phyloP scores from a whole-genome alignment of 2,329 filamentous ascomycete species.

The Ophiostoma populinum region DNA sequence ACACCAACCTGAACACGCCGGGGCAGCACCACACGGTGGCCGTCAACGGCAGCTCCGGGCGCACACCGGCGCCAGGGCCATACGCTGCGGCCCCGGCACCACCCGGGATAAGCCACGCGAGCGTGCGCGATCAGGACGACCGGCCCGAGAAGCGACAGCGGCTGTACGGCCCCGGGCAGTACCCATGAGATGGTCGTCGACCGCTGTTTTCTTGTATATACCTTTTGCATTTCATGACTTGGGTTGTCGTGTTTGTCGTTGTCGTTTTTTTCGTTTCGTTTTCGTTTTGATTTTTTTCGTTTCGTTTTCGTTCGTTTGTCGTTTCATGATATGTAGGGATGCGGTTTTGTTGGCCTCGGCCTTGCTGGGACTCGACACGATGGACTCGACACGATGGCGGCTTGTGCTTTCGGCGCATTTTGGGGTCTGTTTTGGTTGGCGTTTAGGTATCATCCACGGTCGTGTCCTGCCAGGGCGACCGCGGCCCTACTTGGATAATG shows the following conservation, averaged over 20 bases:
- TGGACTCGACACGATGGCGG: too few relatives aligned
- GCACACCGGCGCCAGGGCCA: conserved; percentile 1
- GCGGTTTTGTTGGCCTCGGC: conserved; percentile 14
- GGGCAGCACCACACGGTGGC: too few relatives aligned
- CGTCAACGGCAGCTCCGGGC: conserved; percentile 13
- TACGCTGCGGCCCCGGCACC: conserved; percentile 9
- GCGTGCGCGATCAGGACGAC: conserved; percentile 20
- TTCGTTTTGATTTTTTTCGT: not conserved
- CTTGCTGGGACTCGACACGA: too few relatives aligned
- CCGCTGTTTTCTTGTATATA: too few relatives aligned
- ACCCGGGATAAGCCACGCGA: conserved; percentile 16
- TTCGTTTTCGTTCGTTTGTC: not conserved
- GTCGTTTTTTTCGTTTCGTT: not conserved
- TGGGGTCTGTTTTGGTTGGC: too few relatives aligned
- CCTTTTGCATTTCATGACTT: not conserved
- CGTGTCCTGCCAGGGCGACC: too few relatives aligned
- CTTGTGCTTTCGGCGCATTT: too few relatives aligned
- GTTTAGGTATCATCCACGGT: too few relatives aligned
- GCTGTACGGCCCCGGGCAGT: conserved; percentile 22
- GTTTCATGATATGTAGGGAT: conserved; percentile 5
- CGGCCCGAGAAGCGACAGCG: conserved; percentile 36
- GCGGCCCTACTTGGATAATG: too few relatives aligned
- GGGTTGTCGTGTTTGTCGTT: too few relatives aligned
- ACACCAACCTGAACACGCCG: too few relatives aligned
- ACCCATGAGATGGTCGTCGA: not conserved